These are phyloP conservation scores for Abrus precatorius DNA, from an alignment of 306 rosid genomes.

Conservation along the genomic window DNA sequence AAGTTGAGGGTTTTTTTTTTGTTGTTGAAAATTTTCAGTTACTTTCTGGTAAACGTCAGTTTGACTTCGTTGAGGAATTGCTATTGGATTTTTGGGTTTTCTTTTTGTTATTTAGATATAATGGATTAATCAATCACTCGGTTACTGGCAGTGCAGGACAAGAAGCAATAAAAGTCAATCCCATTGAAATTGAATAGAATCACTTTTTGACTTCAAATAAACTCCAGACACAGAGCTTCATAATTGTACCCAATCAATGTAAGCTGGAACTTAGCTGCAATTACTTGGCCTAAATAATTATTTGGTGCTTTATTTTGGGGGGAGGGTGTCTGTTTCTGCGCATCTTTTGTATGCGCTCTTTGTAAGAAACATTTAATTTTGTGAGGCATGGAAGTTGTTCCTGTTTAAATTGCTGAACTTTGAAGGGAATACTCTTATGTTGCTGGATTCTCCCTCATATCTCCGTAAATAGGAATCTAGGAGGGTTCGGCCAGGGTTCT, in stretches of 20 bases:
- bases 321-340: background rate
- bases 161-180: conserved; percentile 66
- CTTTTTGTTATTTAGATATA: conserved; percentile 42
- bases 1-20: background rate
- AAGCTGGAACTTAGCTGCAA: conserved; percentile 42
- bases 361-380: background rate
- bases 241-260: conserved; percentile 67
- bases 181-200: conserved; percentile 62
- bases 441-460: conserved; percentile 17
- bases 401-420: background rate
- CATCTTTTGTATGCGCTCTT: background rate
- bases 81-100: background rate
- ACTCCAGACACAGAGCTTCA: conserved; percentile 68
- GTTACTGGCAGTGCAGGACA: conserved; percentile 69
- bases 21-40: background rate
- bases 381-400: background rate
- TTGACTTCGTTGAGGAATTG: conserved; percentile 25
- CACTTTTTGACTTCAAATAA: conserved; percentile 62
- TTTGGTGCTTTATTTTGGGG: conserved; percentile 19
- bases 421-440: background rate
- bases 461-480: conserved; percentile 1
- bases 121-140: conserved; percentile 47
- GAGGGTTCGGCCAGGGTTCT: background rate
- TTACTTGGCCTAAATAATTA: conserved; percentile 24
- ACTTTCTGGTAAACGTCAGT: background rate